These are phyloP conservation scores for Magnaporthales sp. DNA, from an alignment of 2,329 filamentous ascomycete genomes.

Conservation along the genomic window DNA sequence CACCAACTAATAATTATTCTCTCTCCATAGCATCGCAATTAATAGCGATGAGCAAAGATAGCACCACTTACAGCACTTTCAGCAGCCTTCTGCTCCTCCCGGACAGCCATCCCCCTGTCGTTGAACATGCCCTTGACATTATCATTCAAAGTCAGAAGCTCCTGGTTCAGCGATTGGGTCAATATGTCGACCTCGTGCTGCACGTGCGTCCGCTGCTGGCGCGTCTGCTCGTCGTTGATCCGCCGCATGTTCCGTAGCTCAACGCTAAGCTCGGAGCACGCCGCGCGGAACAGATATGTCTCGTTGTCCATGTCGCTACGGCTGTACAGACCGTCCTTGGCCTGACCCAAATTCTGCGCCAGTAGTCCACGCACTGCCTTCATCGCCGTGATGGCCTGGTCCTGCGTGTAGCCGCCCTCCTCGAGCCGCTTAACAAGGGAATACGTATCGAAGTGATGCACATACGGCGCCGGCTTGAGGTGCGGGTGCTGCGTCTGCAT, in stretches of 20 bases:
- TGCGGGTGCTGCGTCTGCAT: conserved; percentile 46
- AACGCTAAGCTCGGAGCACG: conserved; percentile 82
- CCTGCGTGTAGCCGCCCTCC: conserved; percentile 58
- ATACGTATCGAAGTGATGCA: conserved; percentile 97
- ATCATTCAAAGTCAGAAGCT: conserved; percentile 73
- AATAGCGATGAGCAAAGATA: background rate
- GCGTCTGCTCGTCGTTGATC: conserved; percentile 69
- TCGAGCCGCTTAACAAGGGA: conserved; percentile 75
- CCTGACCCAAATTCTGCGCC: conserved; percentile 70
- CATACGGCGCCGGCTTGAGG: conserved; percentile 66
- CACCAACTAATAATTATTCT: background rate
- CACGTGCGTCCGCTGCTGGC: conserved; percentile 73
- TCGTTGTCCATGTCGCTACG: conserved; percentile 95
- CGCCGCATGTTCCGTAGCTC: conserved; percentile 75
- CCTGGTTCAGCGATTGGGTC: conserved; percentile 75
- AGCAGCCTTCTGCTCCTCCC: conserved; percentile 76
- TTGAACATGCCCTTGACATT: conserved; percentile 95
- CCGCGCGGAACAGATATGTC: conserved; percentile 86
- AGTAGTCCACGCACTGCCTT: conserved; percentile 78
- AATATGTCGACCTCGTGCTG: conserved; percentile 96
- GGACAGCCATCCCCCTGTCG: conserved; percentile 85
- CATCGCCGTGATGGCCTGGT: conserved; percentile 80
- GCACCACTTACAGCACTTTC: conserved; percentile 60
- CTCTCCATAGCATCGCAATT: background rate
- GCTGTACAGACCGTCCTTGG: conserved; percentile 71